These are phyloP conservation scores for Suhomyces xylopsoci DNA, from an alignment of 805 yeast genomes.

Conservation along the genomic window DNA sequence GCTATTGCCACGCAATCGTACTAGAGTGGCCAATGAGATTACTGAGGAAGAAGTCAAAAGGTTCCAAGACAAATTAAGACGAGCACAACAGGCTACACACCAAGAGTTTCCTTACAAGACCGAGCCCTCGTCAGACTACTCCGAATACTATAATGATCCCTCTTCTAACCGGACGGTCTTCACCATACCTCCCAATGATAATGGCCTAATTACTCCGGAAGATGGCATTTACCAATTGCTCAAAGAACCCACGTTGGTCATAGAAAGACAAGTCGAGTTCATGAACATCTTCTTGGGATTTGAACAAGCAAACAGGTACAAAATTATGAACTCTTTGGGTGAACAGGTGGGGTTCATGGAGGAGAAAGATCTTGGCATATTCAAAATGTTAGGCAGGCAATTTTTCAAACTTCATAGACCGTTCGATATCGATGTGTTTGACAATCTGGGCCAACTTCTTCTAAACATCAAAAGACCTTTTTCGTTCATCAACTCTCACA, in stretches of 20 bases:
- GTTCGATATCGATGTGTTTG: constrained; percentile 68
- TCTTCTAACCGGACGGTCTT: constrained; percentile 31
- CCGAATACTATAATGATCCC: constrained; percentile 23
- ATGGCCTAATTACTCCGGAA: constrained; percentile 50
- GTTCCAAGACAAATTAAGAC: constrained; percentile 8
- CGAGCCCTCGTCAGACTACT: constrained; percentile 24
- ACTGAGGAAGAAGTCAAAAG: constrained; percentile 32
- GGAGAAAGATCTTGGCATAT: constrained; percentile 73
- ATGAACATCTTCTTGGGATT: constrained; percentile 85
- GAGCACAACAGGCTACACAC: constrained; percentile 9
- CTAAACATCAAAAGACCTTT: constrained; percentile 78
- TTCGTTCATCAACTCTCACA: constrained; percentile 83
- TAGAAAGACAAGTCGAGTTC: constrained; percentile 85
- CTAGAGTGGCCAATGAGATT: constrained; percentile 32
- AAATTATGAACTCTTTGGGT: constrained; percentile 70
- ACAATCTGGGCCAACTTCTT: constrained; percentile 56
- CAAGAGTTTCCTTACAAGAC: constrained; percentile 23
- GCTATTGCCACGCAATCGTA: constrained; percentile 10
- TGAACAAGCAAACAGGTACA: constrained; percentile 85
- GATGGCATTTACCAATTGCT: constrained; percentile 64
- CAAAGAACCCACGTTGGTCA: constrained; percentile 77
- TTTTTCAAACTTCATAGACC: constrained; percentile 85
- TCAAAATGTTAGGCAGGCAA: constrained; percentile 75
- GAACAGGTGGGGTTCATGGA: constrained; percentile 73
- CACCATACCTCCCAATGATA: constrained; percentile 38